Percentiles rank a stretch among this genome's conserved stretches.
Conservation (phyloP, 1,284 basidiomycete genomes). For the Boletellus sp. region DNA sequence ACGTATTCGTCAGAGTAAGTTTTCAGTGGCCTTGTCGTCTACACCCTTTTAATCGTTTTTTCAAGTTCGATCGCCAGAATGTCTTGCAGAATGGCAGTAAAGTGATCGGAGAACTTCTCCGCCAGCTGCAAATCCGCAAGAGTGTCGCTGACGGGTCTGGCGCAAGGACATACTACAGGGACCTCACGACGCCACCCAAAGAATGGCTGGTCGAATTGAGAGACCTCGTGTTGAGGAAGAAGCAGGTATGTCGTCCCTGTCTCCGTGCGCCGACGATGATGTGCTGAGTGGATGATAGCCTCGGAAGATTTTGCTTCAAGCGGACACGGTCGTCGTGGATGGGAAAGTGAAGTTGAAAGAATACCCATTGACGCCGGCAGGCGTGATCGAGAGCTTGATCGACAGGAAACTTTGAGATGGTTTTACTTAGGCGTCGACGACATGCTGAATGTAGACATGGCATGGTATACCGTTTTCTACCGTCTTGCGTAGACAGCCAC, state of each 20-base stretch:
- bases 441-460: no score
- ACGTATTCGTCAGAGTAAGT: conserved; percentile 66
- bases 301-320: conserved; percentile 79
- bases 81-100: conserved; percentile 63
- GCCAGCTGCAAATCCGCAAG: conserved; percentile 79
- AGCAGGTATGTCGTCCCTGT: conserved; percentile 49
- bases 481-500: no score
- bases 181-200: conserved; percentile 66
- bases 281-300: conserved; percentile 42
- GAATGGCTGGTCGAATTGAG: conserved; percentile 76
- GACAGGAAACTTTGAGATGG: conserved; percentile 56
- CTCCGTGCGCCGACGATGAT: not conserved
- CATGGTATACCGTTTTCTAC: no score
- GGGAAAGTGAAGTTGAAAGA: conserved; percentile 72
- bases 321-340: conserved; percentile 66
- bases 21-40: not conserved
- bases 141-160: conserved; percentile 79
- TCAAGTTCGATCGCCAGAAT: conserved; percentile 65
- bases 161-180: conserved; percentile 69
- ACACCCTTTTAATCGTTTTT: not conserved
- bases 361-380: conserved; percentile 67
- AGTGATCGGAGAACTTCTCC: conserved; percentile 66
- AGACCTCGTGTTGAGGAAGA: conserved; percentile 74
- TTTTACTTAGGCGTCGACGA: no score
- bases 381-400: conserved; percentile 77